Percentiles rank a stretch among this genome's conserved stretches.
Evolutionary conservation across 768 basidiomycete genomes (phyloP).

Genomic region (Boletellus ananas): DNA sequence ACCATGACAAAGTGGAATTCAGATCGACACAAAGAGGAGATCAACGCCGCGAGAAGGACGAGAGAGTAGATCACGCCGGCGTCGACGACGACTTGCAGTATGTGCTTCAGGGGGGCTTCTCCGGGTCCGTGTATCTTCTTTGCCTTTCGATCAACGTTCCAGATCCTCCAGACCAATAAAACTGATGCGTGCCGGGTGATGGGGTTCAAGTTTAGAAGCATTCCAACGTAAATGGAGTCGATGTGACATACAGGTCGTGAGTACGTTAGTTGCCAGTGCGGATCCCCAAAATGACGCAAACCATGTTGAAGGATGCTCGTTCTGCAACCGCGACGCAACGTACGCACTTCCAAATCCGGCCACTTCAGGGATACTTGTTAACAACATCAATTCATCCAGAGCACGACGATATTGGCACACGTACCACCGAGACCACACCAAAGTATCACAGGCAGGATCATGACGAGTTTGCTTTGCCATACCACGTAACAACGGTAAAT

Average conservation of each 20-base stretch:
- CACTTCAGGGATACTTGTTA: neutral
- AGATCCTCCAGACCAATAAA: slow-evolving; percentile 4
- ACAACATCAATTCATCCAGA: neutral
- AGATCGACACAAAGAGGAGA: neutral
- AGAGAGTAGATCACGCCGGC: slow-evolving; percentile 9
- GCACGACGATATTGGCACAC: neutral
- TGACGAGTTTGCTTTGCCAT: slow-evolving; percentile 22
- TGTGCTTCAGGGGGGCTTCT: neutral
- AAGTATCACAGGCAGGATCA: slow-evolving; percentile 20
- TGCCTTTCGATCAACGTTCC: slow-evolving; percentile 1
- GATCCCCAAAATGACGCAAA: no score
- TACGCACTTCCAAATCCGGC: slow-evolving; percentile 7
- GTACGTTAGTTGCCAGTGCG: neutral
- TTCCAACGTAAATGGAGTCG: no score
- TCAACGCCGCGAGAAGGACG: slow-evolving; percentile 1
- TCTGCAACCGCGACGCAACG: no score
- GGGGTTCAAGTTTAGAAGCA: no score
- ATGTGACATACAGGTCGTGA: slow-evolving; percentile 22
- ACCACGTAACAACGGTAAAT: slow-evolving; percentile 22
- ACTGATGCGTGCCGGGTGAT: neutral
- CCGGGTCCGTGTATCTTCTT: neutral
- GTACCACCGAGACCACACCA: slow-evolving; percentile 24
- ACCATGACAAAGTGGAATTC: slow-evolving; percentile 1
- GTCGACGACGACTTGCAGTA: slow-evolving; percentile 3
- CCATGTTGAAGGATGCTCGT: no score